phyloP scores from a whole-genome alignment of 2,329 filamentous ascomycete genomes.

The Pyricularia sp. region DNA sequence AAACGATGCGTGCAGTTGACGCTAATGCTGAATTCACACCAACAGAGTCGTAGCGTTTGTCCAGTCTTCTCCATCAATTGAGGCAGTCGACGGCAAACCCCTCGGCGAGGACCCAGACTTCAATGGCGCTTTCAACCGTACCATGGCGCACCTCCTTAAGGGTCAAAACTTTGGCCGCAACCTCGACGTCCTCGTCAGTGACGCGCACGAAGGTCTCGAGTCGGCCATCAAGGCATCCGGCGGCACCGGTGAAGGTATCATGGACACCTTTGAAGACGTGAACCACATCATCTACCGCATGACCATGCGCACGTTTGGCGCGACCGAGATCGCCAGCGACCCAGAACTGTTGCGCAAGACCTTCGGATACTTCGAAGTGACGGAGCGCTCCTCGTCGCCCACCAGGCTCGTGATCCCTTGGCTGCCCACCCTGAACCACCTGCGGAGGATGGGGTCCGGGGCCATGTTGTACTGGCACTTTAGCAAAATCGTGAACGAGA shows the following conservation, averaged over 20 bases:
- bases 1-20: not conserved
- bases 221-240: not conserved
- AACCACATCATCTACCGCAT: conserved; percentile 44
- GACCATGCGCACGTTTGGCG: conserved; percentile 46
- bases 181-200: conserved; percentile 31
- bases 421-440: conserved; percentile 33
- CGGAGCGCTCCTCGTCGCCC: conserved; percentile 33
- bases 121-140: conserved; percentile 17
- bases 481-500: conserved; percentile 33
- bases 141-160: conserved; percentile 24
- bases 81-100: not conserved
- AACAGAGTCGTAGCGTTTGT: not conserved
- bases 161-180: conserved; percentile 25
- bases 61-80: not conserved
- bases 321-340: conserved; percentile 41
- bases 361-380: conserved; percentile 32
- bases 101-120: conserved; percentile 9
- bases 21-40: not conserved
- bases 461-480: conserved; percentile 38
- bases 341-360: conserved; percentile 28
- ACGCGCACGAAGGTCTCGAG: conserved; percentile 28
- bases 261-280: conserved; percentile 44
- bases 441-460: conserved; percentile 34
- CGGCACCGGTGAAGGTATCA: conserved; percentile 18
- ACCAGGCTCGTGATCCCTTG: conserved; percentile 41